phyloP scores from a whole-genome alignment of 257 asterid genomes.

The Primulina huaijiensis region DNA sequence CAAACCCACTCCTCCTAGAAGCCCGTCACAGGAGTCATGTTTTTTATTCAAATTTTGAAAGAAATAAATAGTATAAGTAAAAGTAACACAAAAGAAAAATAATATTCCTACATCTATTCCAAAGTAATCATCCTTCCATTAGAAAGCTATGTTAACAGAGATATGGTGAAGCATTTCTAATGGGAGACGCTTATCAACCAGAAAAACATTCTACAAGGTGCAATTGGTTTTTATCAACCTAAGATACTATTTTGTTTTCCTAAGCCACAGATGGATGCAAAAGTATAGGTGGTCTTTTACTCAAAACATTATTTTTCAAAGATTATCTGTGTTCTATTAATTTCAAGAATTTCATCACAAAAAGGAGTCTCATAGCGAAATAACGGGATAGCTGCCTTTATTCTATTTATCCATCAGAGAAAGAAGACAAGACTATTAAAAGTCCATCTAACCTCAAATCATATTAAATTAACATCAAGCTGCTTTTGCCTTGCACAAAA shows the following conservation, averaged over 20 bases:
- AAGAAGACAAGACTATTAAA: conserved; percentile 21
- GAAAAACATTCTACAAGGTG: conserved; percentile 12
- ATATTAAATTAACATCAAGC: conserved; percentile 21
- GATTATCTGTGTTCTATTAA: background rate
- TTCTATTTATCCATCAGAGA: conserved; percentile 19
- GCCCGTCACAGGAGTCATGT: background rate
- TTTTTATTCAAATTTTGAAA: conserved; percentile 1
- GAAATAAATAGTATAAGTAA: background rate
- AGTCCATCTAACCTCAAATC: background rate
- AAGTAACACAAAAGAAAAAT: background rate
- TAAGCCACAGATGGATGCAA: conserved; percentile 14
- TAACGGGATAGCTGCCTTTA: conserved; percentile 1
- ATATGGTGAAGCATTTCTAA: conserved; percentile 14
- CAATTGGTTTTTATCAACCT: conserved; percentile 16
- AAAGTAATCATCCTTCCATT: conserved; percentile 10
- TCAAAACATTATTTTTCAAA: background rate
- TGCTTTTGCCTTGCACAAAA: background rate
- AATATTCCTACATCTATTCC: background rate
- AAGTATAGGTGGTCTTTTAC: background rate
- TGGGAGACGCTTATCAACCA: conserved; percentile 16
- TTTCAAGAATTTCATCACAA: conserved; percentile 8
- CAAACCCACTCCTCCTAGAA: no score
- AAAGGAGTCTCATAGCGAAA: conserved; percentile 1
- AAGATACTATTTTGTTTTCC: conserved; percentile 16
- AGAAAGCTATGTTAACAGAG: conserved; percentile 13